Evolutionary conservation across 805 yeast species (phyloP).

Genomic region (Saccharomycodes ludwigii): DNA sequence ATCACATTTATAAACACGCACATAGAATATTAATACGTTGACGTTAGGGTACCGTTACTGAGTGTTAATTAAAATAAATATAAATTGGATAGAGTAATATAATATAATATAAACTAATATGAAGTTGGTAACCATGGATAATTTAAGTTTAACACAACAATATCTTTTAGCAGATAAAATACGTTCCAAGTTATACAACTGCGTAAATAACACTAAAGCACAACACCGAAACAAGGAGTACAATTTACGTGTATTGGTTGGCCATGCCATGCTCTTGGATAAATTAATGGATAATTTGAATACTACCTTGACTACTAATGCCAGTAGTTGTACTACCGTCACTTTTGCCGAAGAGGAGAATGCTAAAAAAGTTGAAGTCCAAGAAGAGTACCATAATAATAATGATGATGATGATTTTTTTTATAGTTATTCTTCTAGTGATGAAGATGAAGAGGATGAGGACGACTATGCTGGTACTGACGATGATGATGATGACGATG

Average conservation of each 20-base stretch:
- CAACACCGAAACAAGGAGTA: conserved; percentile 1
- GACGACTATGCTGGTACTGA: conserved; percentile 13
- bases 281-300: conserved; percentile 14
- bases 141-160: conserved; percentile 1
- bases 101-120: no score
- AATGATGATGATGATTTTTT: neutral
- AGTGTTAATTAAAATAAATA: no score
- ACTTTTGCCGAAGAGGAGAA: conserved; percentile 4
- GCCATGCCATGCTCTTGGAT: conserved; percentile 23
- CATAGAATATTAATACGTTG: no score
- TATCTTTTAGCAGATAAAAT: conserved; percentile 5
- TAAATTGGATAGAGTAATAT: no score
- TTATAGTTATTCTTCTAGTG: conserved; percentile 7
- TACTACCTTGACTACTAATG: neutral
- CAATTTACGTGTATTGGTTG: conserved; percentile 19
- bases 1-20: no score
- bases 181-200: conserved; percentile 4
- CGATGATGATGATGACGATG: conserved; percentile 6
- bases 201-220: conserved; percentile 2
- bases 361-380: neutral
- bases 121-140: no score
- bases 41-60: no score
- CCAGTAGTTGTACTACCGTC: conserved; percentile 1
- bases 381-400: neutral
- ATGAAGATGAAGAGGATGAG: conserved; percentile 9